Conservation (phyloP, 768 basidiomycete genomes). For the Candolleomyces efflorescens region DNA sequence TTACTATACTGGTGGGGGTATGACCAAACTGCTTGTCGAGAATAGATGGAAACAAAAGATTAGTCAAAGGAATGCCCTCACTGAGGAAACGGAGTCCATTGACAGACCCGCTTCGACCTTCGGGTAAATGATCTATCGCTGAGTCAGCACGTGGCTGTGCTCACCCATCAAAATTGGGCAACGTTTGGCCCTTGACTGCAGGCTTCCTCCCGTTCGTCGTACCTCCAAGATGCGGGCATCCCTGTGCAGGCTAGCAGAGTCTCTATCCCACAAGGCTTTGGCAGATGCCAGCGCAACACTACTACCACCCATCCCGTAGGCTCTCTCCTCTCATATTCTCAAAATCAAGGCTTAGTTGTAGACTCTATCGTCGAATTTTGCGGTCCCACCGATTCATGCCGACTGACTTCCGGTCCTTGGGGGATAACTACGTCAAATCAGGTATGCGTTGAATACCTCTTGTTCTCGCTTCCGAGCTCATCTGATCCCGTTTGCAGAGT, state of each 20-base stretch:
- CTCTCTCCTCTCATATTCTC: constrained; percentile 6
- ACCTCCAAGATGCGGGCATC: constrained; percentile 34
- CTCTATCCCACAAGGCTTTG: constrained; percentile 51
- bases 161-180: too few relatives aligned
- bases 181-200: too few relatives aligned
- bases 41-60: too few relatives aligned
- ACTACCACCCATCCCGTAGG: constrained; percentile 82
- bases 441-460: constrained; percentile 35
- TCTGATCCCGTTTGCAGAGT: constrained; percentile 52
- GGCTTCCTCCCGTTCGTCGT: background rate
- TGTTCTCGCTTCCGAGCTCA: background rate
- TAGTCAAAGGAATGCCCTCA: too few relatives aligned
- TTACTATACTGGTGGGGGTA: too few relatives aligned
- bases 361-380: constrained; percentile 77
- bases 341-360: constrained; percentile 20
- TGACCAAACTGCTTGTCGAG: too few relatives aligned
- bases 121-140: too few relatives aligned
- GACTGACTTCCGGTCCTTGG: constrained; percentile 75
- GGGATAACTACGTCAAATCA: constrained; percentile 82
- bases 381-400: constrained; percentile 76
- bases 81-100: too few relatives aligned
- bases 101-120: too few relatives aligned
- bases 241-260: constrained; percentile 47
- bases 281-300: constrained; percentile 62
- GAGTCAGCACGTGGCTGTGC: too few relatives aligned